Evolutionary conservation across 2,329 filamentous ascomycete genomes (phyloP).

Genomic region (Aspergillus novofumigatus): DNA sequence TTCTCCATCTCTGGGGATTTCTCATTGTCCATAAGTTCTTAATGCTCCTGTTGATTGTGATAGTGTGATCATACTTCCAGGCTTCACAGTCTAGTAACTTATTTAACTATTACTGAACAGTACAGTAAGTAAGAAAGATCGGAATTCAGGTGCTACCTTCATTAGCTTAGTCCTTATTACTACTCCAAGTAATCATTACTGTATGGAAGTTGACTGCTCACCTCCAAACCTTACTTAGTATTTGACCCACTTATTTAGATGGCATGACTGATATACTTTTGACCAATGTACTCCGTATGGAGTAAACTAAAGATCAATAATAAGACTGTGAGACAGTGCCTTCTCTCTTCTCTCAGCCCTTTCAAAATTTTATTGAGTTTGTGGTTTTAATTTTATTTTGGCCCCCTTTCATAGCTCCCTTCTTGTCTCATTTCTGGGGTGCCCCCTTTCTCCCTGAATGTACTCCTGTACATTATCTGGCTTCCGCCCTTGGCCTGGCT

Average conservation of each 20-base stretch:
- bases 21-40: too few species aligned
- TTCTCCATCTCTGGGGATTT: background rate
- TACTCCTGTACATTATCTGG: background rate
- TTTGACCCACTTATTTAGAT: background rate
- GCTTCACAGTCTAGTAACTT: too few species aligned
- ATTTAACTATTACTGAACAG: background rate
- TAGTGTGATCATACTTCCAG: too few species aligned
- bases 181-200: conserved; percentile 10
- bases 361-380: background rate
- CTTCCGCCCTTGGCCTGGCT: background rate
- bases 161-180: background rate
- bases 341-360: background rate
- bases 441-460: background rate
- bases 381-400: background rate
- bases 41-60: too few species aligned
- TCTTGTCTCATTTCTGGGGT: background rate
- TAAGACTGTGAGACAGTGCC: background rate
- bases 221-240: conserved; percentile 4
- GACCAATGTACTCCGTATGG: background rate
- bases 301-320: background rate
- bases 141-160: background rate
- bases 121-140: background rate
- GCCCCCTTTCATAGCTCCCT: background rate
- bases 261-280: background rate
- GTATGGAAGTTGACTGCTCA: conserved; percentile 15